A percentile compares a stretch with the other conserved stretches of the same genome.
Conservation (phyloP, 495 filamentous ascomycete species). For the Lentithecium fluviatile region DNA sequence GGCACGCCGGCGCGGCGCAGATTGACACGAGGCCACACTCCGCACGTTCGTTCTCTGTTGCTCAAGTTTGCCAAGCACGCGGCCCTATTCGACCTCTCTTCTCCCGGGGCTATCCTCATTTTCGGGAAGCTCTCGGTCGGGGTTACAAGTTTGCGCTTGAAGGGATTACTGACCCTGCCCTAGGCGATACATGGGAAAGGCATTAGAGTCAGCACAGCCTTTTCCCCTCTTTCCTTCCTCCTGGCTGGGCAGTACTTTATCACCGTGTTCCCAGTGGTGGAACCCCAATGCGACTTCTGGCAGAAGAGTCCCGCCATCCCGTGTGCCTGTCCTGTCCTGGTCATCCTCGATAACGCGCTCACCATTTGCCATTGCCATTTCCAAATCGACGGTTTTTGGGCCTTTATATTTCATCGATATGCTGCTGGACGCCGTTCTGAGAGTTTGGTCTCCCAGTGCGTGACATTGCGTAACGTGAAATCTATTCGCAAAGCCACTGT, state of each 20-base stretch:
- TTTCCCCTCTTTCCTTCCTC: constrained; percentile 5
- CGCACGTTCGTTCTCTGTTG: constrained; percentile 1
- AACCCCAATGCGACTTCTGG: not conserved
- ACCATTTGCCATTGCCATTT: not conserved
- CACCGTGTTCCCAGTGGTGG: constrained; percentile 3
- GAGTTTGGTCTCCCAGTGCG: not conserved
- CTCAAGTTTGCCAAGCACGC: not conserved
- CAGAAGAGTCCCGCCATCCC: not conserved
- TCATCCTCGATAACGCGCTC: not conserved
- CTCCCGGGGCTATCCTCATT: not conserved
- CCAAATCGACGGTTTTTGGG: not conserved
- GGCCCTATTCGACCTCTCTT: not conserved
- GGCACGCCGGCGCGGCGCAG: not conserved
- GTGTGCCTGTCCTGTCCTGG: not conserved
- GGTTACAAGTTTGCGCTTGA: not conserved
- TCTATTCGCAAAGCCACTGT: not conserved
- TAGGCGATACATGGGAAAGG: not conserved
- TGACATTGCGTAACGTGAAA: not conserved
- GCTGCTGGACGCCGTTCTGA: not conserved
- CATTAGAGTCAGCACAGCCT: constrained; percentile 2
- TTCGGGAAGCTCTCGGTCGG: not conserved
- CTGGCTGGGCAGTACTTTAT: constrained; percentile 1
- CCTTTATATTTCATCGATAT: not conserved
- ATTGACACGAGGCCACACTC: not conserved
- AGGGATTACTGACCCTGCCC: not conserved